A percentile compares a stretch with the other conserved stretches of the same genome.
Evolutionary conservation across 2,329 filamentous ascomycete genomes (phyloP).

Genomic region (Aspergillus latus): DNA sequence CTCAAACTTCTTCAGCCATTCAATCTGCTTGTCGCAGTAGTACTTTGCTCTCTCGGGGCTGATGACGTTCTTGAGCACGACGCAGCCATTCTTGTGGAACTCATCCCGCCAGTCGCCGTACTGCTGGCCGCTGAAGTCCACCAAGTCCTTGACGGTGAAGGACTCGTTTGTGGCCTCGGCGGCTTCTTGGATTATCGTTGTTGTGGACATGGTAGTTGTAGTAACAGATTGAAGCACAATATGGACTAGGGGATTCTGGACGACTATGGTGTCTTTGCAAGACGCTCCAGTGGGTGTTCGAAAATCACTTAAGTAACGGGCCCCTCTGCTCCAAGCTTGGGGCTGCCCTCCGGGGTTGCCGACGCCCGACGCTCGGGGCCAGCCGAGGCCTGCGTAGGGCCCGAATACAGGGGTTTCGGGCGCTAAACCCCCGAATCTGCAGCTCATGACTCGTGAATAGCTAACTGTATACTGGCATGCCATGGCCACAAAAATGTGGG

Average conservation of each 20-base stretch:
- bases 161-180: constrained; percentile 13
- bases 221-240: no score
- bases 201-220: constrained; percentile 17
- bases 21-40: constrained; percentile 42
- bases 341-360: neutral
- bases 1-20: constrained; percentile 46
- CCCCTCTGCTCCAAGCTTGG: neutral
- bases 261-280: neutral
- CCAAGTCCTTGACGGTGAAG: constrained; percentile 12
- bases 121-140: constrained; percentile 12
- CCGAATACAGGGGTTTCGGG: neutral
- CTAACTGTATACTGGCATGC: no score
- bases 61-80: constrained; percentile 37
- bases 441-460: no score
- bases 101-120: constrained; percentile 12
- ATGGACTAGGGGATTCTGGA: no score
- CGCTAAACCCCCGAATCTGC: constrained; percentile 4
- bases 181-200: constrained; percentile 12
- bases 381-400: neutral
- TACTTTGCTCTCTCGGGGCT: constrained; percentile 39
- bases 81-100: constrained; percentile 6
- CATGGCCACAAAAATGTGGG: neutral
- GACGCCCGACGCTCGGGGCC: neutral
- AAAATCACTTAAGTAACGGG: constrained; percentile 14
- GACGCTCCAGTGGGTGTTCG: neutral